Evolutionary conservation across 2,329 filamentous ascomycete genomes (phyloP), one percentile per base, ranked within the genome.

Genomic region (Pseudonectria buxi): DNA sequence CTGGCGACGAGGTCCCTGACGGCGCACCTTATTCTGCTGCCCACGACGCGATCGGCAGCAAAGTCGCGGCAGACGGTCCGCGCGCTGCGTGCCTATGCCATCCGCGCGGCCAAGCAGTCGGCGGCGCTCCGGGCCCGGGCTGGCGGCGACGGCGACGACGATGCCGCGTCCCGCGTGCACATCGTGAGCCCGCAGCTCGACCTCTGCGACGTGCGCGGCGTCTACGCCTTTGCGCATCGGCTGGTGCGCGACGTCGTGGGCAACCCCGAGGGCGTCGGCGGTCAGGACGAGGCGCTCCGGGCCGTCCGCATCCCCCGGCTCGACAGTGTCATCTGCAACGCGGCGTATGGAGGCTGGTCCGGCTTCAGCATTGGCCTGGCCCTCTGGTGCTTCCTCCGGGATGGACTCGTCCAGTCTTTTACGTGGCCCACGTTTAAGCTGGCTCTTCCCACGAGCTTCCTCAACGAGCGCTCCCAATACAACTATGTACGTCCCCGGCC

Each of bases 271-370:
- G 59, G 58, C 4, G 44, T 56, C 26, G 54, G 59, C 31, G 51
- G 49, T 28, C 60, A 63, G 42, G 57, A 59, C 25, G 18, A 9
- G 18, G 18, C 18, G 18, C 53, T 69, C 26, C 55, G 53, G 14
- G 58, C 67, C 26, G 64, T 76, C 14, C 62, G 62, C 14, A 67
- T 87, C 27, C 81, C 85, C 2, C 78, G 81, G 44, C 68, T 98
- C 22, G 87, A 96, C 59, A 74, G 74, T 3, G 69, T 92, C 14
- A 70, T 96, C 26, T 81, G 86, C 57, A 95, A 95, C 60, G 90
- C 90, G 12, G 92, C 89, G 1, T 82, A 90, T 26, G 87, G 88
- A 14, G 88, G 86, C 2, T 95, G 87, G 84, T 75, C 69, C 1
- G 86, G 85, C n/a, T 58, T 94, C 39, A 65, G n/a, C n/a, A 86